These are phyloP conservation scores for Beta macrorhiza DNA, from an alignment of 179 eudicot genomes.

Conservation along the genomic window DNA sequence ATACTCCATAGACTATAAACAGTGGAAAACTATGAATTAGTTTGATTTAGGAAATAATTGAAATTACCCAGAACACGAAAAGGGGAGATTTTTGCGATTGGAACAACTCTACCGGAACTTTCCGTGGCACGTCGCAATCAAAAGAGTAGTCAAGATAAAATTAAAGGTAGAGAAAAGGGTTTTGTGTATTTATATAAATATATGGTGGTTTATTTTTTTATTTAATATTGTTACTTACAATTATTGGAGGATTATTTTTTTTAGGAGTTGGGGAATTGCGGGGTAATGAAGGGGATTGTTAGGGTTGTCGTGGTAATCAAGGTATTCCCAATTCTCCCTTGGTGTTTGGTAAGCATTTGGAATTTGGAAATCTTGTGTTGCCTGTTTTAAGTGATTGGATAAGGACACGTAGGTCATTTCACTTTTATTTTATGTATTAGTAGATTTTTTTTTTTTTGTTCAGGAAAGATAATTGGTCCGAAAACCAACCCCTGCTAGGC, in stretches of 20 bases:
- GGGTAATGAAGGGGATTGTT: background rate
- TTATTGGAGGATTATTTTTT: background rate
- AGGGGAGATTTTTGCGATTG: constrained; percentile 8
- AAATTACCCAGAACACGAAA: constrained; percentile 19
- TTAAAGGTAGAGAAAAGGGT: background rate
- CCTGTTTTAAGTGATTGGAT: too few relatives aligned
- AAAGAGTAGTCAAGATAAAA: background rate
- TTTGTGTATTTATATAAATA: background rate
- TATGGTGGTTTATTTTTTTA: background rate
- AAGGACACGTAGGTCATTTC: too few relatives aligned
- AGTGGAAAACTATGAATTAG: background rate
- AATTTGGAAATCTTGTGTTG: too few relatives aligned
- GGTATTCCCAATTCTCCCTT: background rate
- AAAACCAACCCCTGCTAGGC: too few relatives aligned
- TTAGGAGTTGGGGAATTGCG: background rate
- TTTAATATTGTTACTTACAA: background rate
- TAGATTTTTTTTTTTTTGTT: too few relatives aligned
- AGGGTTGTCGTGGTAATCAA: constrained; percentile 14
- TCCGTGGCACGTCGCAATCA: constrained; percentile 13
- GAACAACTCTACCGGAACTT: background rate
- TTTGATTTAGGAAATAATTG: too few relatives aligned
- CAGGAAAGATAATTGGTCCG: too few relatives aligned
- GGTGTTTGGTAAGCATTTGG: background rate
- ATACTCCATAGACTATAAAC: background rate
- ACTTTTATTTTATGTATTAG: too few relatives aligned